Percentiles rank a stretch among this genome's conserved stretches.
Conservation (phyloP, 2,329 filamentous ascomycete genomes). For the Aspergillus persii region DNA sequence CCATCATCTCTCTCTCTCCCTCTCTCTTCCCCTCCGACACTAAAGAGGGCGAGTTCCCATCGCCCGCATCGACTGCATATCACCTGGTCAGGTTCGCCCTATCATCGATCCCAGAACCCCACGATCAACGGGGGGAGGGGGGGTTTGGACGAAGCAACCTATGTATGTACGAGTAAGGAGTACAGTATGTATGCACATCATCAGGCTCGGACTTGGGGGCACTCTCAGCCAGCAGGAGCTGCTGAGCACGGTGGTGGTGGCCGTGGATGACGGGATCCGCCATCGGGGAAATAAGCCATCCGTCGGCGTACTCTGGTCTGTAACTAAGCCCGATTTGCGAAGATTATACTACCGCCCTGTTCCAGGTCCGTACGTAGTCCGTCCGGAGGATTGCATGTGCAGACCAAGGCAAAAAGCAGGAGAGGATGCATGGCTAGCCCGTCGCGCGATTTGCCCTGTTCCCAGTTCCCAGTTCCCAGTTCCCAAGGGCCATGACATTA, state of each 20-base stretch:
- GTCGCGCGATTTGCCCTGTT: not conserved
- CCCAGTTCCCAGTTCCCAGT: not conserved
- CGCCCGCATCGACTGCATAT: conserved; percentile 16
- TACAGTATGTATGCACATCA: too few species aligned
- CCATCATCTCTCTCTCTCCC: too few species aligned
- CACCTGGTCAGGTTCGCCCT: conserved; percentile 16
- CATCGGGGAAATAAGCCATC: too few species aligned
- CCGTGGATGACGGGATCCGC: not conserved
- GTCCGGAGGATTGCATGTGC: not conserved
- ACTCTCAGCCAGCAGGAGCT: too few species aligned
- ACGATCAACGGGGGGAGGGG: not conserved
- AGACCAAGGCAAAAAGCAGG: too few species aligned
- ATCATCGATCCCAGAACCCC: not conserved
- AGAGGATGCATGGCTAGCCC: too few species aligned
- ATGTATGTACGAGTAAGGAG: too few species aligned
- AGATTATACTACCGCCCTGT: not conserved
- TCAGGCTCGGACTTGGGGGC: too few species aligned
- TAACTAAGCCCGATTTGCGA: not conserved
- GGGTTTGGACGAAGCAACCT: too few species aligned
- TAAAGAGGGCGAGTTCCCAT: not conserved
- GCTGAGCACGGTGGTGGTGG: too few species aligned
- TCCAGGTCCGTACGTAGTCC: not conserved
- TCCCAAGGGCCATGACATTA: not conserved
- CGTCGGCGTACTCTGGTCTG: too few species aligned
- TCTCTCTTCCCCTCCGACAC: too few species aligned